Conservation (phyloP, 2,329 filamentous ascomycete genomes). For the Fusarium sp. region DNA sequence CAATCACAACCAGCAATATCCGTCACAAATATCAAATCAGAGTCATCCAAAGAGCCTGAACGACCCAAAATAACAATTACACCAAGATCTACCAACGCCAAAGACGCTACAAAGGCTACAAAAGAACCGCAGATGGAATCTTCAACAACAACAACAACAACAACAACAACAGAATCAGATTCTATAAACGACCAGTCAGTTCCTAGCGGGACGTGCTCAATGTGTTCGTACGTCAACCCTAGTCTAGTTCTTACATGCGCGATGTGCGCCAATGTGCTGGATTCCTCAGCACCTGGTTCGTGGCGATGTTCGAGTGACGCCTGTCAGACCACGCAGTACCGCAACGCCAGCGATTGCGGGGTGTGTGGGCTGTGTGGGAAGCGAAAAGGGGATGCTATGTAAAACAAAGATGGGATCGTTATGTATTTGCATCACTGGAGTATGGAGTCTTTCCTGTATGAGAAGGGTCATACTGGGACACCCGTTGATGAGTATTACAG, state of each 20-base stretch:
- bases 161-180: not conserved
- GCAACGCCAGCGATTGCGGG: conserved; percentile 76
- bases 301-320: conserved; percentile 71
- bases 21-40: conserved; percentile 23
- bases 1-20: not conserved
- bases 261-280: conserved; percentile 77
- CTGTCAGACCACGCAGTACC: conserved; percentile 69
- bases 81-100: not conserved
- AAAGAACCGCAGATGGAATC: not conserved
- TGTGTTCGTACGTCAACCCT: conserved; percentile 77
- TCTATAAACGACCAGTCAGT: not conserved
- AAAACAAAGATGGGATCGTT: not conserved
- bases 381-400: conserved; percentile 42
- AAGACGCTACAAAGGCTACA: not conserved
- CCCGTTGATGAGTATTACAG: not conserved
- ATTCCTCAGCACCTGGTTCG: conserved; percentile 62
- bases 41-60: conserved; percentile 1
- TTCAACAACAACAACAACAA: not conserved
- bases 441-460: not conserved
- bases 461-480: not conserved
- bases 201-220: conserved; percentile 57
- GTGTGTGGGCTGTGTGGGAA: conserved; percentile 76
- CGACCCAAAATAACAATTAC: not conserved
- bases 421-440: not conserved
- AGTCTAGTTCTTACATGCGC: conserved; percentile 67